Evolutionary conservation across 352 stramenopile genomes (phyloP), one percentile per base, ranked within the genome.

Genomic region (Phytophthora tubulina): DNA sequence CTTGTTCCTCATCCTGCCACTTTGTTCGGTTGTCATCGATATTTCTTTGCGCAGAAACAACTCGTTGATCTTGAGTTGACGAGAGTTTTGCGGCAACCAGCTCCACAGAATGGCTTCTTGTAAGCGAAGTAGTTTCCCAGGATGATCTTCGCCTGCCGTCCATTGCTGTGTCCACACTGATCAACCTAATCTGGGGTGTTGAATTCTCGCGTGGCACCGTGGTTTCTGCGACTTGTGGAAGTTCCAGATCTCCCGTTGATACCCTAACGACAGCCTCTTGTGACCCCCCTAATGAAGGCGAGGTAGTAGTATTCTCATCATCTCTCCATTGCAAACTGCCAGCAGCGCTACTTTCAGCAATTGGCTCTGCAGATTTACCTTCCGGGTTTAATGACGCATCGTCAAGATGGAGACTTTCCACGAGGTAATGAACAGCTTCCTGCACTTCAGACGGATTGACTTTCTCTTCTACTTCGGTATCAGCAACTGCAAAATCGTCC

Each of bases 351-450:
- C 1, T 6, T 31, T 33, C 36, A 48, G 15, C 14, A 42, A 7
- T 32, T 27, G 42, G 6, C 13, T 63, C 13, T 35, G n/a, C 1
- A 17, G 8, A 3, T 39, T 59, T 53, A 17, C 48, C 45, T 27
- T 17, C 39, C 17, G 21, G 6, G 2, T 13, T 52, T 17, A 21
- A 60, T 41, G 39, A 11, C n/a, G 62, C 39, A 33, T 59, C 44
- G 9, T 56, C 36, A n/a, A 9, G 46, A 54, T 61, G 35, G 8
- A 39, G 13, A 42, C 35, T 67, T 53, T 76, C 51, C 31, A 58
- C 14, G 9, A 41, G n/a, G 63, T 45, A 7, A 42, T 39, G 30
- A 63, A 63, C 4, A 14, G 32, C 27, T 45, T 68, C 51, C 55
- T 13, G 41, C 32, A 58, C 56, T 53, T 69, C 38, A 44, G 11